Evolutionary conservation across 2,329 filamentous ascomycete species (phyloP).

Genomic region (Periconia digitata): DNA sequence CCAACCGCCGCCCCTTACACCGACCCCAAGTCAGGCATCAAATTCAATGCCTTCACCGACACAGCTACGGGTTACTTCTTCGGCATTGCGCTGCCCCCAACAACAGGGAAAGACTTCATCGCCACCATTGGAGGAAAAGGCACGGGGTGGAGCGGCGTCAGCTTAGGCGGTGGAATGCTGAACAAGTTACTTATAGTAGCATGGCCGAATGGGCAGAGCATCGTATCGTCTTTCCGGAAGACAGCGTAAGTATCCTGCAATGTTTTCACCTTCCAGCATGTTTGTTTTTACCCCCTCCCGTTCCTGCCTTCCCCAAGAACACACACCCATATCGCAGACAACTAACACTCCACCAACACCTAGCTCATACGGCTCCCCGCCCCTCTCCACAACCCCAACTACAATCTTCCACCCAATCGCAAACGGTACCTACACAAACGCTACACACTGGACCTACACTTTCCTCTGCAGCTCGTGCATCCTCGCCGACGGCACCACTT

Average conservation of each 20-base stretch:
- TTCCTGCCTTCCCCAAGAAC: background rate
- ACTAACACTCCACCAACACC: background rate
- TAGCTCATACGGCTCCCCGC: slow-evolving; percentile 52
- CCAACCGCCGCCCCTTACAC: slow-evolving; percentile 28
- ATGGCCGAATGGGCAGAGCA: slow-evolving; percentile 51
- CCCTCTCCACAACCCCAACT: slow-evolving; percentile 48
- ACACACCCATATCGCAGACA: background rate
- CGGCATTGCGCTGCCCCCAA: slow-evolving; percentile 51
- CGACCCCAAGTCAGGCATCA: slow-evolving; percentile 30
- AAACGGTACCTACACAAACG: slow-evolving; percentile 56
- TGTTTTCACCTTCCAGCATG: background rate
- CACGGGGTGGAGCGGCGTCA: slow-evolving; percentile 54
- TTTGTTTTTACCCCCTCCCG: background rate
- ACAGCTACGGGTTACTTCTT: slow-evolving; percentile 45
- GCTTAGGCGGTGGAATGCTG: slow-evolving; percentile 52
- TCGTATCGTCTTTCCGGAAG: slow-evolving; percentile 50
- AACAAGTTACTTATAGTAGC: slow-evolving; percentile 52
- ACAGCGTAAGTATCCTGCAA: slow-evolving; percentile 32
- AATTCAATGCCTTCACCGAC: slow-evolving; percentile 30
- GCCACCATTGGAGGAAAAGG: slow-evolving; percentile 54
- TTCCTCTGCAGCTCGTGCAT: slow-evolving; percentile 52
- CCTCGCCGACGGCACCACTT: slow-evolving; percentile 30
- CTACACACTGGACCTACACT: slow-evolving; percentile 56
- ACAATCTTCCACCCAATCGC: slow-evolving; percentile 49
- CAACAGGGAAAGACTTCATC: slow-evolving; percentile 51